phyloP scores from a whole-genome alignment of 208 protist species.

The Wallacemonas sp. region DNA sequence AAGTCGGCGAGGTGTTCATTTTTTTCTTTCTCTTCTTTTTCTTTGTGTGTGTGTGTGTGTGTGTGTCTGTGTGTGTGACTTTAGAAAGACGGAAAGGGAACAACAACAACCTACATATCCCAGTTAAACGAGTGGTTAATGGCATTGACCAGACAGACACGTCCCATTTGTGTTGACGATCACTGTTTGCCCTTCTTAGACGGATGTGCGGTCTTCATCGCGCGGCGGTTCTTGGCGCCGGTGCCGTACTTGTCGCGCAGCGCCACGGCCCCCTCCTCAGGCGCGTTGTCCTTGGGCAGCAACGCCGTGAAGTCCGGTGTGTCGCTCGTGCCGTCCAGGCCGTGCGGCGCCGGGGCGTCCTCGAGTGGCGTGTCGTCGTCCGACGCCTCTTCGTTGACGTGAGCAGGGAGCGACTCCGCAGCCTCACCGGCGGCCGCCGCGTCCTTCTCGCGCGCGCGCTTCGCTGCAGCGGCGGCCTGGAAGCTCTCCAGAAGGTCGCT shows the following conservation, averaged over 20 bases:
- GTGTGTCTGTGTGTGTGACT: too few relatives aligned
- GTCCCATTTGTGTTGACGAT: too few relatives aligned
- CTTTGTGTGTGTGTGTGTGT: too few relatives aligned
- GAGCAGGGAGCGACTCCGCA: background rate
- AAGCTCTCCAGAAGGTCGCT: conserved; percentile 37
- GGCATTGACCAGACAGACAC: background rate
- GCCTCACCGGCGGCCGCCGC: conserved; percentile 19
- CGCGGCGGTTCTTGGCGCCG: conserved; percentile 38
- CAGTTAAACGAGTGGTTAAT: conserved; percentile 2
- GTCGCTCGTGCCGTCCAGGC: background rate
- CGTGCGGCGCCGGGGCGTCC: background rate
- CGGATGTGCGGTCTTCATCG: too few relatives aligned
- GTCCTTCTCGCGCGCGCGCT: too few relatives aligned
- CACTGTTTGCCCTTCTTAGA: too few relatives aligned
- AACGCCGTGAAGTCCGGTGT: conserved; percentile 3
- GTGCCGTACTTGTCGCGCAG: conserved; percentile 54
- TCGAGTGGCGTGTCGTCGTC: too few relatives aligned
- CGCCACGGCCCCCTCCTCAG: conserved; percentile 34
- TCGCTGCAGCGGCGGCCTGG: conserved; percentile 13
- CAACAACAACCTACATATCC: background rate
- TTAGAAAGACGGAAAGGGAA: too few relatives aligned
- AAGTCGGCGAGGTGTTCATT: too few relatives aligned
- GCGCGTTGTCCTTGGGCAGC: conserved; percentile 4
- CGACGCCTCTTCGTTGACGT: conserved; percentile 6
- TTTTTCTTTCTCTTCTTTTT: too few relatives aligned